Evolutionary conservation across 2,329 filamentous ascomycete genomes (phyloP), one percentile per base, ranked within the genome.

Genomic region (Trichoderma sp.): DNA sequence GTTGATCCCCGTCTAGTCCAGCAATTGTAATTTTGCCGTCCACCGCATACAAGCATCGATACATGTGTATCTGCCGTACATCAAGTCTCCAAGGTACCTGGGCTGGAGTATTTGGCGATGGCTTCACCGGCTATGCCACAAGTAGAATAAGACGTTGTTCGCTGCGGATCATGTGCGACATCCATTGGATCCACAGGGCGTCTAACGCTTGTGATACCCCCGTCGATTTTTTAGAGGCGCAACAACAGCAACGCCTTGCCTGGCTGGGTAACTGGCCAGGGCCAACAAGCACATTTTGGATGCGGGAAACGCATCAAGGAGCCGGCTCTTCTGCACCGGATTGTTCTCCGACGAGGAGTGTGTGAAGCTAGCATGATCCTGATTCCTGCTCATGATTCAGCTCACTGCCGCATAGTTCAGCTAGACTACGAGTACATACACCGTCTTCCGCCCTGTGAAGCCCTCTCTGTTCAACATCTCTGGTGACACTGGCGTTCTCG

Each of bases 111-210:
- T 53, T 70, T 51, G 43, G 28, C 30, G 58, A 70, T 28, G 24
- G 18, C 65, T 39, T 63, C 65, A 53, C 14, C 28, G 26, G 12
- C 76, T 76, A 77, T 75, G 72, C 76, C 72, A 65, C 75, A 78
- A 75, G 72, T 43, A 74, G 76, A 56, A 75, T 76, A 78, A 79
- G 71, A 65, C 47, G 73, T 66, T 73, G 72, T 72, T 64, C 51
- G 61, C 77, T 74, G 73, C 75, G 73, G 73, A 78, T 78, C 76
- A 78, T 78, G 77, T 77, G 77, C 75, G 78, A 77, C 77, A 78
- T 78, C 76, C 74, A 75, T 72, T 74, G 73, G 74, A 74, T 76
- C 77, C 77, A 78, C 77, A 73, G 72, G 77, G 76, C 77, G 76
- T 79, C 74, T 78, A 76, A 79, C 77, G 76, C 76, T 75, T 77